Base-by-base conservation (phyloP, 495 filamentous ascomycete genomes). In the Xylona heveae region DNA sequence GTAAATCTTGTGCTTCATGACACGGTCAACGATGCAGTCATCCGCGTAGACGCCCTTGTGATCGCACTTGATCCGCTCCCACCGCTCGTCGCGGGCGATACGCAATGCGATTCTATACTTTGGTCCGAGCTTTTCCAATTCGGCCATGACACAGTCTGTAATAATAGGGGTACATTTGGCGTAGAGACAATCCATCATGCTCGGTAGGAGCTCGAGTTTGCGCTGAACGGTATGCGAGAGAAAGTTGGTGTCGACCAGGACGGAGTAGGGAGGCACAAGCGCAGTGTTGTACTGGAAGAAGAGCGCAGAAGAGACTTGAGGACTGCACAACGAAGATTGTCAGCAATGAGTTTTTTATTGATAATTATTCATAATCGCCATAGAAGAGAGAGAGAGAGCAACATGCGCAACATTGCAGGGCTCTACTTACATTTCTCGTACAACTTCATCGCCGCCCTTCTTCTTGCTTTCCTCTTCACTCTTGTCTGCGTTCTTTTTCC, bases 221-320 rank as follows among this genome's bases (percentile, higher is more conserved):
- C 72, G 66, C 40, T 83, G 77, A 18, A 95, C 81, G 3, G 81
- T 83, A 49, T 90, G 81, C 24, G 71, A 78, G 31, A 95, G 66
- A 48, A 97, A 97, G 50, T 94, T 94, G 54, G 84, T 92, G 54
- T 92, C 82, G 36, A 62, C 34, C 27, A 90, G 70, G 24, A 90
- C 66, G 9, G 61, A 66, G 60, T 91, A 93, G n/a, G 82, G 82
- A 1, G 88, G 88, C 14, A 74, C 66, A 31, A 97, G 68, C 18
- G 81, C 77, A 28, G 77, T 77, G 55, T 97, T 97, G 59, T 84
- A 79, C 41, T 80, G 67, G 58, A 92, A 94, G 71, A 94, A 97
- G 53, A 97, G 73, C 28, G 68, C 63, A 5, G 82, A 83, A 5
- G 85, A 75, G 33, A 77, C 71, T 52, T 84, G 75, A 7, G 75